Base-by-base conservation (phyloP, 2,329 filamentous ascomycete genomes). In the Chaetomium olivaceum region DNA sequence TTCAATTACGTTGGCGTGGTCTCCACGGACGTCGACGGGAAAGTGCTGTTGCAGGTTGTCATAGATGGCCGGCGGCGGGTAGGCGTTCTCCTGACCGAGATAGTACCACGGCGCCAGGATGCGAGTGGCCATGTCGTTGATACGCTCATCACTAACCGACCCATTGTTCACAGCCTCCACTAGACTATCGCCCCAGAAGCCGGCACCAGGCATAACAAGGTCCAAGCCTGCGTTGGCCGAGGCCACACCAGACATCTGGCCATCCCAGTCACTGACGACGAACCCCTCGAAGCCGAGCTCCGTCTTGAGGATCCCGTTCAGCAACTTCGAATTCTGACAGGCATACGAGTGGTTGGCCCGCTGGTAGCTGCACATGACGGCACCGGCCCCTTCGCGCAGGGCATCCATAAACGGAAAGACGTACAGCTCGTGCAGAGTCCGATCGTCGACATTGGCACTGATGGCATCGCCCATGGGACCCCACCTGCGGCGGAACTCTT, bases 51-150 rank as follows among this genome's bases (percentile, higher is more conserved):
- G 33, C 9, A 43, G 50, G 60, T 65, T 69, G 19, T 66, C 54
- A 52, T 66, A 70, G 19, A 73, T 57, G 14, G 61, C 46, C 1
- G 61, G 61, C 4, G 62, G 54, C 73, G 77, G 70, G 46, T 67
- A 74, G 7, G 8, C 55, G 23, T 64, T 63, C n/a, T 69, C 65
- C 27, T 73, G 71, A 0, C 73, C 74, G 27, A 80, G 73, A 43
- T 78, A 76, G 64, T 77, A 77, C 76, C 76, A 80, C 1, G 77
- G 73, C 11, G 77, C 77, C 1, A 87, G 82, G 54, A 87, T 81
- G 68, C 92, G 87, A 11, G 88, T 89, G 0, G 86, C 90, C 87
- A 94, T 94, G 75, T 96, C 92, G 62, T 91, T 88, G 1, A 96
- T 74, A 29, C 92, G 84, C 74, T 83, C 87, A 70, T 89, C 86